These are phyloP conservation scores for Auriscalpium orientale DNA, from an alignment of 768 basidiomycete genomes.

Conservation along the genomic window DNA sequence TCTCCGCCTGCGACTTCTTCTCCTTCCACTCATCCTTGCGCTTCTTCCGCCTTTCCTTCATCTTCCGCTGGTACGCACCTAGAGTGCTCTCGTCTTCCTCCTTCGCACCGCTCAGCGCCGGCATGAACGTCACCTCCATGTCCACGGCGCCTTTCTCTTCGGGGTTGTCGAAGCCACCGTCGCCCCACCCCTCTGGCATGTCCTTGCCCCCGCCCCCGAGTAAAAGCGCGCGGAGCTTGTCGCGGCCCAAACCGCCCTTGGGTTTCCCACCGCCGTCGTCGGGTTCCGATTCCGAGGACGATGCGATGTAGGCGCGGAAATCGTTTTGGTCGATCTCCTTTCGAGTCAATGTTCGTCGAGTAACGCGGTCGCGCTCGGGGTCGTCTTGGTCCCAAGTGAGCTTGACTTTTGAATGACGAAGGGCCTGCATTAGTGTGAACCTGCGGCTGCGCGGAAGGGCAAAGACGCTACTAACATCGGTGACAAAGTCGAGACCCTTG, in stretches of 20 bases:
- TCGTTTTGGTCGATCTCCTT: slow-evolving; percentile 91
- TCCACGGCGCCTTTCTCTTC: slow-evolving; percentile 51
- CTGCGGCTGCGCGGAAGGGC: neutral
- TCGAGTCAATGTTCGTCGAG: slow-evolving; percentile 67
- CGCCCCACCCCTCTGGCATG: slow-evolving; percentile 82
- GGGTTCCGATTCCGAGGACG: slow-evolving; percentile 47
- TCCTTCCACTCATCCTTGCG: slow-evolving; percentile 62
- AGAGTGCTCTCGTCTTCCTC: slow-evolving; percentile 77
- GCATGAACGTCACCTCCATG: slow-evolving; percentile 94
- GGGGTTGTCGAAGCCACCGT: slow-evolving; percentile 28
- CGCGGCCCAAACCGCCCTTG: slow-evolving; percentile 50
- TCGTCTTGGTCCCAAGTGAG: slow-evolving; percentile 99
- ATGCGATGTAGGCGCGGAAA: slow-evolving; percentile 50
- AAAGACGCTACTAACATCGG: slow-evolving; percentile 56
- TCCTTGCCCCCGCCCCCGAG: slow-evolving; percentile 59
- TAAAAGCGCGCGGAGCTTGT: slow-evolving; percentile 69
- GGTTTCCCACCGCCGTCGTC: slow-evolving; percentile 29
- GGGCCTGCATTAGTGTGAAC: slow-evolving; percentile 46
- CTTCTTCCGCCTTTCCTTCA: slow-evolving; percentile 81
- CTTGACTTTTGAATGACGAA: slow-evolving; percentile 96
- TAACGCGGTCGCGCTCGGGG: slow-evolving; percentile 72
- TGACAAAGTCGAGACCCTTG: slow-evolving; percentile 82
- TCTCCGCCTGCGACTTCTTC: slow-evolving; percentile 23
- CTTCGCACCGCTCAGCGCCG: slow-evolving; percentile 57
- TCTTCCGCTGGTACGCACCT: slow-evolving; percentile 83